A percentile compares a stretch with the other conserved stretches of the same genome.
Evolutionary conservation across 78 protist genomes (phyloP).

Genomic region (Tieghemostelium lacteum): DNA sequence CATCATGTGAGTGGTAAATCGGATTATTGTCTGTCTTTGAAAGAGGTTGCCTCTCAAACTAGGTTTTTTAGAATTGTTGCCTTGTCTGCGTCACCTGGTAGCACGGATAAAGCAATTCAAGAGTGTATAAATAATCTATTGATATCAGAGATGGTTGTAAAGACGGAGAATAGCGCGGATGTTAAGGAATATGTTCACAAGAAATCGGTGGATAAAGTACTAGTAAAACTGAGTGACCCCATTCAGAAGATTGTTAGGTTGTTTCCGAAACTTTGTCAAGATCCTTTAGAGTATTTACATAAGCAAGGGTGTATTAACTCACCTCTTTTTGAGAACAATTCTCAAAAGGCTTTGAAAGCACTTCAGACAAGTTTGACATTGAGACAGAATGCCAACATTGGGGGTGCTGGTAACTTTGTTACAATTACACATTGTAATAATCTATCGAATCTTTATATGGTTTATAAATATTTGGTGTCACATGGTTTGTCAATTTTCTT

Average conservation of each 20-base stretch:
- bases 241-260: neutral
- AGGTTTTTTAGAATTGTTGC: slow-evolving; percentile 91
- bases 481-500: slow-evolving; percentile 46
- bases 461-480: too few species aligned
- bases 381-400: too few species aligned
- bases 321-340: neutral
- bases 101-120: slow-evolving; percentile 64
- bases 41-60: neutral
- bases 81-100: slow-evolving; percentile 98
- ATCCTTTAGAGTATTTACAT: neutral
- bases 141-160: slow-evolving; percentile 83
- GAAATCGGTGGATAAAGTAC: slow-evolving; percentile 7
- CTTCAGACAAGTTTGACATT: too few species aligned
- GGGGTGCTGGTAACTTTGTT: too few species aligned
- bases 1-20: slow-evolving; percentile 89
- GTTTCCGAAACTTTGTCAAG: neutral
- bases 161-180: slow-evolving; percentile 82
- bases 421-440: too few species aligned
- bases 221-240: neutral
- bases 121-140: slow-evolving; percentile 78
- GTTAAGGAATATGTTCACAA: slow-evolving; percentile 53
- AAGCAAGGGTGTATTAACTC: too few species aligned
- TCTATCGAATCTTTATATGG: too few species aligned
- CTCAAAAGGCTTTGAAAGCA: too few species aligned
- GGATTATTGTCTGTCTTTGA: slow-evolving; percentile 82